Base-by-base conservation (phyloP, 1,139 yeast species). In the Taphrina flavorubra region DNA sequence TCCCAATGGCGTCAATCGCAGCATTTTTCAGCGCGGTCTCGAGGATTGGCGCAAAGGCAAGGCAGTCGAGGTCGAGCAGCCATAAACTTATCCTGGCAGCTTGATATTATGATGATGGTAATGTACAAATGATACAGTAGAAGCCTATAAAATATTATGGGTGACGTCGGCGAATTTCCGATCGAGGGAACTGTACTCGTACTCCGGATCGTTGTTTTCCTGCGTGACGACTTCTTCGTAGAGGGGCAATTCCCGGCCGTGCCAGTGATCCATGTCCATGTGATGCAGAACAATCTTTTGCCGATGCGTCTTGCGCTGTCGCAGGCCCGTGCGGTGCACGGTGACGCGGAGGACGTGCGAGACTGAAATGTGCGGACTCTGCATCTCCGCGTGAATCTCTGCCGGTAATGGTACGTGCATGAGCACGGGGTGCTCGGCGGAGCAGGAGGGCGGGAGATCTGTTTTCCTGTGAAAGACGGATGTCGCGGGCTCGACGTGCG, bases 1-100 rank as follows among this genome's bases (percentile, higher is more conserved):
- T 14, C 77, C 78, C 2, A 76, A 78, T 31, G 91, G 91, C 0
- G 79, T 88, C 55, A 85, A 86, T 0, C 78, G 83, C 75, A 71
- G 75, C 5, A 76, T 84, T 6, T 86, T 84, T 72, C 80, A 82
- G 62, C 74, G 76, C 1, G 88, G 83, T 10, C 70, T 86, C 39
- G 73, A 75, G 49, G 74, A 73, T 31, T 84, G 86, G 84, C 73
- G 76, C 25, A 62, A 55, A 14, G 51, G 53, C n/a, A 20, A 39
- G 25, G 16, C 31, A 6, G 31, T 58, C n/a, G 53, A 42, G 51
- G 46, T 58, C 39, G 62, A 58, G 44, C 42, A 31, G 44, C 62
- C 62, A 11, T 58, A 34, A 58, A 6, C n/a, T 14, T 37, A 37
- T 11, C 11, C 40, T 37, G 10, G 40, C 10, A 11, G 11, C 31